Percentiles rank a stretch among this genome's conserved stretches.
phyloP scores from a whole-genome alignment of 2,329 filamentous ascomycete genomes.

The Furcasterigmium sp. region DNA sequence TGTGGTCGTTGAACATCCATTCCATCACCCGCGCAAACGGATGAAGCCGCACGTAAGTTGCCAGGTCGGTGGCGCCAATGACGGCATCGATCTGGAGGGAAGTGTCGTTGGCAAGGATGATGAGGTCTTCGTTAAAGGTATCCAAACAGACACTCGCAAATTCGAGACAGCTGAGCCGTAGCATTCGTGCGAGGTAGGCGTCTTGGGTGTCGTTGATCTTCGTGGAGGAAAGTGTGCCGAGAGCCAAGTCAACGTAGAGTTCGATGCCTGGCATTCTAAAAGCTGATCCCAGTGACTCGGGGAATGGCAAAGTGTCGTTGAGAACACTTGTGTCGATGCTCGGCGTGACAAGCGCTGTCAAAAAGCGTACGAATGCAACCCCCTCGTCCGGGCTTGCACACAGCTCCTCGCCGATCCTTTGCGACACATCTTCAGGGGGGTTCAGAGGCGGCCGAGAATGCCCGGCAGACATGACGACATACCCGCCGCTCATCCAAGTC shows the following conservation, averaged over 20 bases:
- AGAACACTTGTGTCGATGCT: constrained; percentile 54
- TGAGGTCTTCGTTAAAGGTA: constrained; percentile 91
- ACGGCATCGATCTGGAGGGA: constrained; percentile 69
- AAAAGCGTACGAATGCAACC: constrained; percentile 73
- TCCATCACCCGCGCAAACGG: constrained; percentile 95
- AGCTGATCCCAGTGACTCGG: constrained; percentile 73
- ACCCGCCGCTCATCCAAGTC: constrained; percentile 66
- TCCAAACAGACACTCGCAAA: constrained; percentile 75
- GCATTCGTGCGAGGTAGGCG: constrained; percentile 62
- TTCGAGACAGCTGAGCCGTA: constrained; percentile 76
- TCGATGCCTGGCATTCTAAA: constrained; percentile 80
- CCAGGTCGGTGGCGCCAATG: constrained; percentile 69
- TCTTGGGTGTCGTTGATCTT: constrained; percentile 62
- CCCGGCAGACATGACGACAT: constrained; percentile 22
- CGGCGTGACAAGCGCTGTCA: constrained; percentile 68
- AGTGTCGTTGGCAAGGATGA: constrained; percentile 77
- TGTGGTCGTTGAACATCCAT: constrained; percentile 93
- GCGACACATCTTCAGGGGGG: constrained; percentile 38
- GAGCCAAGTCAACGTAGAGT: constrained; percentile 84
- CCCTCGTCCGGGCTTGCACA: constrained; percentile 79
- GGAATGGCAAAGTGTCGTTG: constrained; percentile 77
- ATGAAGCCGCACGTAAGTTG: constrained; percentile 78
- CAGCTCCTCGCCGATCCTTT: constrained; percentile 68
- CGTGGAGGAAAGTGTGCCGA: constrained; percentile 71
- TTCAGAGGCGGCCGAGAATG: constrained; percentile 23